Conservation (phyloP, 495 filamentous ascomycete genomes). For the Hypoxylon perforatum region DNA sequence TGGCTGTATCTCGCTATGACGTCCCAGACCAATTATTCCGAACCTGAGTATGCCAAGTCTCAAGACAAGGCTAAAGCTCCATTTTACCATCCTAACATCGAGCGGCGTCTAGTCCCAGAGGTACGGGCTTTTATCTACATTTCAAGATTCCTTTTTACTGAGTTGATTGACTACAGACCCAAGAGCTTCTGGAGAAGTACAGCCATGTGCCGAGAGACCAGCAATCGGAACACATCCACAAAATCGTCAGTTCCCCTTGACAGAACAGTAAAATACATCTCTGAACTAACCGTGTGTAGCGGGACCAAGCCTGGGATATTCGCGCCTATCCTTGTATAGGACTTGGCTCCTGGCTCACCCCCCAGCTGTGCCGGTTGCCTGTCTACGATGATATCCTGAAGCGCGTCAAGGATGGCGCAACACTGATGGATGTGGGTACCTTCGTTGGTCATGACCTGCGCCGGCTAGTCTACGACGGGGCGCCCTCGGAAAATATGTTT, state of each 20-base stretch:
- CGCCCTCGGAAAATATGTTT: conserved; percentile 50
- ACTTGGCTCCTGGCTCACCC: conserved; percentile 52
- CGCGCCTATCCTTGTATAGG: conserved; percentile 57
- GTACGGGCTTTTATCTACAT: neutral
- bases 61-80: conserved; percentile 3
- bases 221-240: conserved; percentile 6
- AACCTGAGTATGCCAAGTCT: neutral
- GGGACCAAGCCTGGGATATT: conserved; percentile 14
- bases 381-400: conserved; percentile 44
- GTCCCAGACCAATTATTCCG: neutral
- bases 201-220: conserved; percentile 10
- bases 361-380: conserved; percentile 43
- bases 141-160: neutral
- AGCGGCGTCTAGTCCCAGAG: conserved; percentile 1
- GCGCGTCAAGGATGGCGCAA: conserved; percentile 34
- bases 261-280: neutral
- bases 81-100: conserved; percentile 6
- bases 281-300: conserved; percentile 2
- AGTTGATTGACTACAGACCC: neutral
- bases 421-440: conserved; percentile 61
- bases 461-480: conserved; percentile 57
- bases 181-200: conserved; percentile 12
- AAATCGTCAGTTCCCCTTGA: neutral
- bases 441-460: conserved; percentile 64
- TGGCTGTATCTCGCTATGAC: neutral